A percentile compares a stretch with the other conserved stretches of the same genome.
Conservation (phyloP, 2,329 filamentous ascomycete species). For the Thelonectria rubi region DNA sequence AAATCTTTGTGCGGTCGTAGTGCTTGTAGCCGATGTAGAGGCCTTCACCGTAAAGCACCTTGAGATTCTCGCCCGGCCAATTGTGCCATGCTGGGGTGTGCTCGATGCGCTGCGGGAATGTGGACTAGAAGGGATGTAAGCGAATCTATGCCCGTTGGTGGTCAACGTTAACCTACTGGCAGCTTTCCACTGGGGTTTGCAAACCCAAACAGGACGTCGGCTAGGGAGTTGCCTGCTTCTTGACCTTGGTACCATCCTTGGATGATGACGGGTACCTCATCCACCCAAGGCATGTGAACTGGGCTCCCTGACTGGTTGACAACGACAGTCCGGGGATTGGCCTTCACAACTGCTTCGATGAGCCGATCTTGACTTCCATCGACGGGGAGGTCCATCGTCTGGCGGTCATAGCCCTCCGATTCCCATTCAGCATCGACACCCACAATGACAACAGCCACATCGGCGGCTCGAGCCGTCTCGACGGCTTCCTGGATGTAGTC, state of each 20-base stretch:
- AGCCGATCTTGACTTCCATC: conserved; percentile 65
- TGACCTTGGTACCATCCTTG: conserved; percentile 66
- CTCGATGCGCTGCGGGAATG: conserved; percentile 70
- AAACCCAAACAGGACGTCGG: conserved; percentile 73
- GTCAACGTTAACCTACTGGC: conserved; percentile 55
- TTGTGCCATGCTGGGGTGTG: conserved; percentile 77
- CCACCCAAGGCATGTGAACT: conserved; percentile 73
- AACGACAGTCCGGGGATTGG: conserved; percentile 73
- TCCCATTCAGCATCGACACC: conserved; percentile 80
- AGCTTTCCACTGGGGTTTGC: conserved; percentile 74
- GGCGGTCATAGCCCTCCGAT: conserved; percentile 77
- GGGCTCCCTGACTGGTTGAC: conserved; percentile 59
- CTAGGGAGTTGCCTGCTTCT: conserved; percentile 74
- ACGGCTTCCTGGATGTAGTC: conserved; percentile 72
- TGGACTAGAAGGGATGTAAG: conserved; percentile 55
- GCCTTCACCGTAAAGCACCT: conserved; percentile 76
- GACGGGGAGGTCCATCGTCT: conserved; percentile 75
- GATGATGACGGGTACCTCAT: conserved; percentile 70
- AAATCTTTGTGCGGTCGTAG: conserved; percentile 69
- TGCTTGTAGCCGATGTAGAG: conserved; percentile 78
- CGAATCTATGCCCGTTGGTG: not conserved
- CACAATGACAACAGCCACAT: conserved; percentile 74
- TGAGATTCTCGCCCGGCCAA: conserved; percentile 75
- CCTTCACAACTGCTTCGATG: conserved; percentile 67
- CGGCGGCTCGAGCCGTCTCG: conserved; percentile 66